Conservation (phyloP, 768 basidiomycete genomes). For the Leccinellum albellum region DNA sequence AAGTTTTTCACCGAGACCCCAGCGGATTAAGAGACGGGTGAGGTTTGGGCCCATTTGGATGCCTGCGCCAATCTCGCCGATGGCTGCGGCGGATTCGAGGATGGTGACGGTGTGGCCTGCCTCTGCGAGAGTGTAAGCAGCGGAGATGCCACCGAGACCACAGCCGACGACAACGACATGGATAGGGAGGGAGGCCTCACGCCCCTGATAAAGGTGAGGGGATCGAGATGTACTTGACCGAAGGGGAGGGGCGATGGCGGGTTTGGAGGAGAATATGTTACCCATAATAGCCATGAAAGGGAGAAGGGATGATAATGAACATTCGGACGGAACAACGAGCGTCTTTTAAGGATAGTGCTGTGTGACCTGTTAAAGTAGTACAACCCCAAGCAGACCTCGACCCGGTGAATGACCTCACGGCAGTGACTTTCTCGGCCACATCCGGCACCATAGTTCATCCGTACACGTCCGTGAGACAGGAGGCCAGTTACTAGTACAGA, state of each 20-base stretch:
- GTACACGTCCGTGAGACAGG: background rate
- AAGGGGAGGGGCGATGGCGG: background rate
- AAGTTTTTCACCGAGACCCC: constrained; percentile 46
- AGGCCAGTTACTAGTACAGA: background rate
- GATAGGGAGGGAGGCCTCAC: constrained; percentile 25
- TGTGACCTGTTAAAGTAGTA: constrained; percentile 3
- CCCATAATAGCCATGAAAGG: background rate
- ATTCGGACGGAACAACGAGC: background rate
- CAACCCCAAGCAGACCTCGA: background rate
- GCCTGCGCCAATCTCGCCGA: constrained; percentile 49
- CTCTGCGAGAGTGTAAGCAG: constrained; percentile 42
- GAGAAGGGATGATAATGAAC: background rate
- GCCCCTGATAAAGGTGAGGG: constrained; percentile 21
- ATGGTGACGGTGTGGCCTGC: constrained; percentile 49
- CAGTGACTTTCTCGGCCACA: background rate
- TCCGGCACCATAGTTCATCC: background rate
- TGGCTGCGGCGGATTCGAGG: constrained; percentile 37
- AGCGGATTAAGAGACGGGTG: constrained; percentile 44
- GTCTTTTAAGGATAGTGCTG: constrained; percentile 10
- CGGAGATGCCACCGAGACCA: constrained; percentile 48
- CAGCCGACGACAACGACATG: constrained; percentile 46
- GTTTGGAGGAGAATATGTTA: background rate
- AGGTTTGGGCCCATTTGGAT: constrained; percentile 46
- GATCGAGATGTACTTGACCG: background rate
- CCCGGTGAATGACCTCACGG: background rate